phyloP scores from a whole-genome alignment of 2,329 filamentous ascomycete species.

The Neofusicoccum sp. region DNA sequence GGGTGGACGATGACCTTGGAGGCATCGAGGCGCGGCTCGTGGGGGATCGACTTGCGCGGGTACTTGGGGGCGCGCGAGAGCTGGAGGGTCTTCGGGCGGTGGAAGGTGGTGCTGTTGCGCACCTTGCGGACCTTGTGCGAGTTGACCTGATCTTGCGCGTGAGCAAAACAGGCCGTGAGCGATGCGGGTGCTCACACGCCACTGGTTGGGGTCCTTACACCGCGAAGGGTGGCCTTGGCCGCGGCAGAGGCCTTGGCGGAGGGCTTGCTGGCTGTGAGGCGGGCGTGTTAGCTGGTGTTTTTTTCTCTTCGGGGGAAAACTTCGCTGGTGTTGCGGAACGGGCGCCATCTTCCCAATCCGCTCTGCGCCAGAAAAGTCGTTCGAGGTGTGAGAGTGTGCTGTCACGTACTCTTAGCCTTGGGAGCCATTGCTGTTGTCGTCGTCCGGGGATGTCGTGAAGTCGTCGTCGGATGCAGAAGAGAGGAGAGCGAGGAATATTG shows the following conservation, averaged over 20 bases:
- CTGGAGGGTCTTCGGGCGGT: slow-evolving; percentile 94
- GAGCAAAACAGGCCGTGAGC: slow-evolving; percentile 54
- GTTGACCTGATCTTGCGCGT: slow-evolving; percentile 56
- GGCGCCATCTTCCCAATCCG: slow-evolving; percentile 3
- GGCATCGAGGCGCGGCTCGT: slow-evolving; percentile 89
- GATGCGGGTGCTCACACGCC: slow-evolving; percentile 53
- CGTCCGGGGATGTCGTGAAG: slow-evolving; percentile 35
- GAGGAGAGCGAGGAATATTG: slow-evolving; percentile 20
- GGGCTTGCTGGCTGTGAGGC: slow-evolving; percentile 60
- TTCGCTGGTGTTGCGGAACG: slow-evolving; percentile 18
- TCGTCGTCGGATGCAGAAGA: slow-evolving; percentile 23
- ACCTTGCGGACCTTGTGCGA: slow-evolving; percentile 91
- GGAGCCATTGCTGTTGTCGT: slow-evolving; percentile 43
- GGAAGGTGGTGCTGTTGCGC: slow-evolving; percentile 85
- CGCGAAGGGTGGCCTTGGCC: slow-evolving; percentile 94
- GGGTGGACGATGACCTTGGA: slow-evolving; percentile 98
- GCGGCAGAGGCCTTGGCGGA: slow-evolving; percentile 81
- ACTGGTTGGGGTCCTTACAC: slow-evolving; percentile 58
- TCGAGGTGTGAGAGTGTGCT: neutral
- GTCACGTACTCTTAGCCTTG: slow-evolving; percentile 38
- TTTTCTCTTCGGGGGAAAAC: slow-evolving; percentile 9
- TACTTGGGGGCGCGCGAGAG: slow-evolving; percentile 92
- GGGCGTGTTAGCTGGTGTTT: slow-evolving; percentile 33
- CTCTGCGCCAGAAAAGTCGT: slow-evolving; percentile 11
- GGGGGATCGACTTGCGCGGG: slow-evolving; percentile 91